Conservation (phyloP, 768 basidiomycete species). For the Multifurca ochricompacta region DNA sequence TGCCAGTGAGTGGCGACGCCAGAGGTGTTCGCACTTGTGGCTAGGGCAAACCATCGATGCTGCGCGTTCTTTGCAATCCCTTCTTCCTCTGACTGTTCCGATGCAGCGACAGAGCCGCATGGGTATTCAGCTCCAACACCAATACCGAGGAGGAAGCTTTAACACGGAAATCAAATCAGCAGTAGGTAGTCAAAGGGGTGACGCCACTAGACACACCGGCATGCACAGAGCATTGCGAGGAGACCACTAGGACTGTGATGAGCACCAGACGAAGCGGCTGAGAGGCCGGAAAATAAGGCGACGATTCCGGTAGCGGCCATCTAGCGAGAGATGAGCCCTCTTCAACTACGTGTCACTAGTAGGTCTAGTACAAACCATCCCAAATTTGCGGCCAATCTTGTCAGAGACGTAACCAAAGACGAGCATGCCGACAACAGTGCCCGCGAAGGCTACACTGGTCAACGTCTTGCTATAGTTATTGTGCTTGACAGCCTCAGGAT, state of each 20-base stretch:
- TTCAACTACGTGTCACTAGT: background rate
- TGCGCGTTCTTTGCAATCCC: constrained; percentile 73
- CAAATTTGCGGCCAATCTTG: constrained; percentile 66
- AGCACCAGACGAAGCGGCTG: constrained; percentile 76
- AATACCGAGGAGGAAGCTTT: constrained; percentile 79
- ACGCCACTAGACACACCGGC: constrained; percentile 42
- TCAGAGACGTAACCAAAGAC: constrained; percentile 78
- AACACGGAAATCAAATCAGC: background rate
- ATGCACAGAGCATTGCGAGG: constrained; percentile 70
- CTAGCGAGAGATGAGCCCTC: constrained; percentile 29
- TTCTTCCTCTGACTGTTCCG: constrained; percentile 83
- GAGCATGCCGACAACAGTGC: constrained; percentile 83
- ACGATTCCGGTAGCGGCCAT: constrained; percentile 81
- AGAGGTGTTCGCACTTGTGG: constrained; percentile 58
- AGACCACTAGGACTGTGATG: constrained; percentile 61
- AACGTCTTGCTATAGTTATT: constrained; percentile 58
- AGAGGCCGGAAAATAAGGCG: constrained; percentile 73
- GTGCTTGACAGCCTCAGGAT: constrained; percentile 41
- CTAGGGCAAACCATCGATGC: constrained; percentile 79
- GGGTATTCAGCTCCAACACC: constrained; percentile 89
- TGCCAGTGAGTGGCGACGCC: background rate
- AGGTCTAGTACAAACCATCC: constrained; percentile 57
- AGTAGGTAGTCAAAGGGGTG: no score
- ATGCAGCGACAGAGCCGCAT: constrained; percentile 80
- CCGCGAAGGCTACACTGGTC: constrained; percentile 71